Base-by-base conservation (phyloP, 805 yeast species). In the Nematodospora valgi region DNA sequence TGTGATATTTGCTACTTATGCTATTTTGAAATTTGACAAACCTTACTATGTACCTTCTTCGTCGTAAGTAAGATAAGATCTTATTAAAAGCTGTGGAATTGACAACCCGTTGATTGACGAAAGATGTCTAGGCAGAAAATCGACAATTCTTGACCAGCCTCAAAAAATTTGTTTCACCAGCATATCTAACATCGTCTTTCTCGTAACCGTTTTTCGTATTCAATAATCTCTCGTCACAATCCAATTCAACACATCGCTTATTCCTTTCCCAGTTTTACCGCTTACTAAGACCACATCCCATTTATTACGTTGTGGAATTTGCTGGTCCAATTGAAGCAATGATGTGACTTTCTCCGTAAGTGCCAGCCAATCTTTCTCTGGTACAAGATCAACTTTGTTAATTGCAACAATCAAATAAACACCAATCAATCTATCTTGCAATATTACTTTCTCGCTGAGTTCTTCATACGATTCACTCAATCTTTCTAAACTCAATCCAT, bases 301-400 rank as follows among this genome's bases (percentile, higher is more conserved):
- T 31, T 47, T 50, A 12, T 50, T 55, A 8, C 34, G 34, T 16
- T 47, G 49, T 3, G 51, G 51, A 7, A 46, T 31, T 30, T 46
- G 52, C 11, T 34, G 27, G 12, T 41, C 43, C 26, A 58, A 38
- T 19, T 50, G 48, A 26, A 56, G 48, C 13, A 41, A 25, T 2
- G 47, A 39, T 4, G 32, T 34, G 13, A 51, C 51, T 27, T 39
- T 38, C 2, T 28, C 10, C n/a, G 35, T 38, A 12, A 52, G 44
- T 10, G 11, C 23, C 1, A 23, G 18, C 30, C 31, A 27, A n/a
- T 45, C 46, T 0, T 47, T 50, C 2, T 48, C 56, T 2, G 48
- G 54, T 5, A 77, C 52, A 15, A 79, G 47, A 48, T 89, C 98
- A 20, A 79, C 61, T 53, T 89, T 89, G 61, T 91, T 89, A 33